Evolutionary conservation across 805 yeast genomes (phyloP), one percentile per base, ranked within the genome.

Genomic region (Yarrowia divulgata): DNA sequence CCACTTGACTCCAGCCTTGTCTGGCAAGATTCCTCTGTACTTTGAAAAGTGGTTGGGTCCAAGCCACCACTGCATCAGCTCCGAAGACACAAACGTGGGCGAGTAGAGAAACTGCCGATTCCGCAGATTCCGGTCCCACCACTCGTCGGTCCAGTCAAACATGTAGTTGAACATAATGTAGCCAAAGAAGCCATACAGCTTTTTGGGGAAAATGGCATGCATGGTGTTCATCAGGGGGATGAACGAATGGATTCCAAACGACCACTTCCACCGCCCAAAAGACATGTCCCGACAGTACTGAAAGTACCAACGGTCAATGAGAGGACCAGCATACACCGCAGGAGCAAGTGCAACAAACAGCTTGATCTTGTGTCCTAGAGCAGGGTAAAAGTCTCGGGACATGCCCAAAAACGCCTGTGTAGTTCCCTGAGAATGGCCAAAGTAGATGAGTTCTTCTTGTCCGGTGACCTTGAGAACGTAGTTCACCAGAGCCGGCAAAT

Each of bases 371-470:
- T 80, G 78, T 58, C 87, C 86, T 46, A 86, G 73, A 16, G 78
- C 77, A 67, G 85, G 81, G 39, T 76, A 55, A 52, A 77, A 76
- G 29, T 83, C 84, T 67, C 81, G 79, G 18, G 89, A 84, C 43
- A 95, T 80, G 60, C 92, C 85, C 74, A 90, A 79, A 69, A 92
- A 89, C 0, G 90, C 83, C 77, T 93, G 97, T 0, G 97, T 87
- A 1, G 97, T 93, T 0, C 98, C 98, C 79, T 95, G 98, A 16
- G 97, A 91, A 76, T 94, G 99, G 1, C 93, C 93, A 10, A 88
- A 83, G 29, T 94, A 78, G 0, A 89, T 83, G 8, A 93, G 79
- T 78, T 77, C 74, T 5, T 70, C 69, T 12, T 73, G 70, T 7
- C 75, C 74, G 0, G 85, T 77, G 29, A 74, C 75, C 1, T 76